A percentile compares a stretch with the other conserved stretches of the same genome.
Conservation (phyloP, 305 asterid species). For the Coffea humblotiana region DNA sequence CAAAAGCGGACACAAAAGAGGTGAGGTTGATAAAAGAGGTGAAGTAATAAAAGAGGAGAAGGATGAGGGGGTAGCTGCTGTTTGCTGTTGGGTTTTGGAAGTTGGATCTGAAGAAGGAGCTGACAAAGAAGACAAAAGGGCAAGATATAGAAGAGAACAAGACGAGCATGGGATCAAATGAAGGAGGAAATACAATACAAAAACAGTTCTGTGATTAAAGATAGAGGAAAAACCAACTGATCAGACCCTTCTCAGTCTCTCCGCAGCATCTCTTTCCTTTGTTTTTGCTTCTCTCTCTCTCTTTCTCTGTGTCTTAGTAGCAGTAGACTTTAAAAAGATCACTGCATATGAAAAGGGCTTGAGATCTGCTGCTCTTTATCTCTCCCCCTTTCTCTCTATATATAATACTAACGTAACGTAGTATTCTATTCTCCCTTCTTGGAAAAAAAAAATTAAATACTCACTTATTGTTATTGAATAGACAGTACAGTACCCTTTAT, state of each 20-base stretch:
- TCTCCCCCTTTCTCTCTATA: slow-evolving; percentile 7
- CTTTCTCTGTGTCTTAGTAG: background rate
- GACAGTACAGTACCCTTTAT: too few relatives aligned
- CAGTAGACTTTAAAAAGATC: slow-evolving; percentile 27
- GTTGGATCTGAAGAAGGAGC: slow-evolving; percentile 33
- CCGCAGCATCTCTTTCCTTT: background rate
- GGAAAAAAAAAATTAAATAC: too few relatives aligned
- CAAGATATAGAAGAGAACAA: slow-evolving; percentile 17
- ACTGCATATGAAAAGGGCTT: slow-evolving; percentile 37
- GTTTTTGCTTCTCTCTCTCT: background rate
- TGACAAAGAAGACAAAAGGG: slow-evolving; percentile 29
- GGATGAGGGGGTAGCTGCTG: background rate
- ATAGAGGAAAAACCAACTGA: slow-evolving; percentile 26
- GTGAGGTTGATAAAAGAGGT: background rate
- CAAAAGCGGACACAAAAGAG: background rate
- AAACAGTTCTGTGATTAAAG: slow-evolving; percentile 13
- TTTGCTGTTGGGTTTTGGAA: background rate
- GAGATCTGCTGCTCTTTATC: slow-evolving; percentile 30
- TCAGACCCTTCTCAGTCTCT: slow-evolving; percentile 5
- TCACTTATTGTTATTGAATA: too few relatives aligned
- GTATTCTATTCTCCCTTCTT: too few relatives aligned
- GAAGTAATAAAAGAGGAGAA: background rate
- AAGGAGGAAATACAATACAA: slow-evolving; percentile 8
- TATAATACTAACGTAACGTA: background rate
- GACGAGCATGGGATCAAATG: slow-evolving; percentile 30